Evolutionary conservation across 139 green algal genomes (phyloP).

Genomic region (Auxenochlorella pyrenoidosa): DNA sequence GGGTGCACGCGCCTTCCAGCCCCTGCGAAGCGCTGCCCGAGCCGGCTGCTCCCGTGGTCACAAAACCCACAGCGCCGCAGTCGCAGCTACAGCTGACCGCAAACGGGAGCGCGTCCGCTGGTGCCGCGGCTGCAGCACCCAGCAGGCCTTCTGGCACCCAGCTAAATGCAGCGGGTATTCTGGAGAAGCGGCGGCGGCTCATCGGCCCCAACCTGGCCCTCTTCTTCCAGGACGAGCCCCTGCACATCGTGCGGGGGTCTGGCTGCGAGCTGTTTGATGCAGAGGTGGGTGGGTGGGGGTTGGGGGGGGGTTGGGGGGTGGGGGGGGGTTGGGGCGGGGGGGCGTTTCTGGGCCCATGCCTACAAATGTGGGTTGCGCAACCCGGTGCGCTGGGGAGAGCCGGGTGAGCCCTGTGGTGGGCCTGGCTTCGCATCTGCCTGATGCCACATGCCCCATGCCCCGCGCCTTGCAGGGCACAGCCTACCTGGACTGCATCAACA

Average conservation of each 20-base stretch:
- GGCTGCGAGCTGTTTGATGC: slow-evolving; percentile 70
- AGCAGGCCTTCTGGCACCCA: not conserved
- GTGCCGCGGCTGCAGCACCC: not conserved
- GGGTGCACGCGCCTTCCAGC: no score
- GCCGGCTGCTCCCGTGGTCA: no score
- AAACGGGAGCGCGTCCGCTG: not conserved
- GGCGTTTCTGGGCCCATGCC: no score
- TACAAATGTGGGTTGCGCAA: no score
- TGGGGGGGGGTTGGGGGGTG: no score
- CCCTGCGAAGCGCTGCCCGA: no score
- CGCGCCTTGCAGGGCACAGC: not conserved
- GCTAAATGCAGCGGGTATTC: slow-evolving; percentile 8
- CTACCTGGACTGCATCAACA: slow-evolving; percentile 94
- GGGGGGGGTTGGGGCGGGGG: no score
- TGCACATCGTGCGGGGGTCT: slow-evolving; percentile 68
- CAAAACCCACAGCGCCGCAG: not conserved
- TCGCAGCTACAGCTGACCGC: not conserved
- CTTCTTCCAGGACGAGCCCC: slow-evolving; percentile 53
- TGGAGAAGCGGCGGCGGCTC: slow-evolving; percentile 27
- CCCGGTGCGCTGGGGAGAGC: no score
- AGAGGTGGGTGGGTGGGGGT: slow-evolving; percentile 26
- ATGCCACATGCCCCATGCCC: no score
- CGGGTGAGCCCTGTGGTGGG: no score
- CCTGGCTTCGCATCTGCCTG: not conserved
- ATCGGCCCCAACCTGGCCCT: slow-evolving; percentile 53